phyloP scores from a whole-genome alignment of 164 flowering plant genomes.

The Euptelea pleiosperma region DNA sequence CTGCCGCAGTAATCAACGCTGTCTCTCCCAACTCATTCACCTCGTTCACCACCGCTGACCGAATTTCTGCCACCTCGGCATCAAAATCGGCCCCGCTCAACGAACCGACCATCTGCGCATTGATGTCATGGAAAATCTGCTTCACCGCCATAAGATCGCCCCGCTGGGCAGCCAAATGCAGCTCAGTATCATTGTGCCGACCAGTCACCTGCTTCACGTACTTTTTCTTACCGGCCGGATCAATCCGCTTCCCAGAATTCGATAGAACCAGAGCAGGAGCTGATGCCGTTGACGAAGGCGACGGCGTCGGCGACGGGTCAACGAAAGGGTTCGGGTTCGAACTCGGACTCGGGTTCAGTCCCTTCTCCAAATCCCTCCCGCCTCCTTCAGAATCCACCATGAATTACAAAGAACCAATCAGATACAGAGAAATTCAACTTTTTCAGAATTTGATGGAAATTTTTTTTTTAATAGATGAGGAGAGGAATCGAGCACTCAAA shows the following conservation, averaged over 20 bases:
- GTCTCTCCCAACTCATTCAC: constrained; percentile 56
- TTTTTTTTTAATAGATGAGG: not conserved
- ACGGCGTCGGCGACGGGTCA: constrained; percentile 27
- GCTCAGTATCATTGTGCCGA: constrained; percentile 76
- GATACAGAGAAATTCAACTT: no score
- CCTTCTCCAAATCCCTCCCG: constrained; percentile 45
- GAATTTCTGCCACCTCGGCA: constrained; percentile 65
- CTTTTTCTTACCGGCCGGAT: constrained; percentile 68
- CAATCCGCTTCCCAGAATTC: constrained; percentile 68
- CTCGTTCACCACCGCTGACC: constrained; percentile 45
- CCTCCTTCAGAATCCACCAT: constrained; percentile 14
- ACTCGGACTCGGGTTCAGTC: no score
- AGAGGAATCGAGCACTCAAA: not conserved
- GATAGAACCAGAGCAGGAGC: constrained; percentile 66
- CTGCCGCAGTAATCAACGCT: constrained; percentile 46
- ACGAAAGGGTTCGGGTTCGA: constrained; percentile 13
- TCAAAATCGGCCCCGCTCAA: constrained; percentile 62
- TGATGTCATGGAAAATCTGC: constrained; percentile 60
- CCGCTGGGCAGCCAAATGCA: constrained; percentile 71
- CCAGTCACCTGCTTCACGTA: constrained; percentile 91
- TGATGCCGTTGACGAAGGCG: constrained; percentile 32
- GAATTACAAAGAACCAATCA: not conserved
- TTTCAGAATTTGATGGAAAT: no score
- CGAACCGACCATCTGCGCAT: constrained; percentile 59
- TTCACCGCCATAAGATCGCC: constrained; percentile 60